phyloP scores from a whole-genome alignment of 1,284 basidiomycete genomes.

The Phellinidium pouzarii region DNA sequence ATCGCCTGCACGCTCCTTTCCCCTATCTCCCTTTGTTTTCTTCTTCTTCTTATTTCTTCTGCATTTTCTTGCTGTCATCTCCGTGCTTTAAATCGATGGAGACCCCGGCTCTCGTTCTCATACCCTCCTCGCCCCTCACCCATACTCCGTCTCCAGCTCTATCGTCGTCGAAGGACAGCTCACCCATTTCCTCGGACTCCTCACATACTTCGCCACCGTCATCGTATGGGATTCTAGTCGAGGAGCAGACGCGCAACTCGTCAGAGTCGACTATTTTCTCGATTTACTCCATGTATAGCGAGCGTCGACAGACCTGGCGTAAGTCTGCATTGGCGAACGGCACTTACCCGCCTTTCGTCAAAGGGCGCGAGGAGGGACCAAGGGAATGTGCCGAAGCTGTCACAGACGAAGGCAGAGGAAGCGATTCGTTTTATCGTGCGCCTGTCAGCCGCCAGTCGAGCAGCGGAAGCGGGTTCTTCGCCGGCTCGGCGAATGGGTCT shows the following conservation, averaged over 20 bases:
- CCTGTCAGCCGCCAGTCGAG: conserved; percentile 15
- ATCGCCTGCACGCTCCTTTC: neutral
- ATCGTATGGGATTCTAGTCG: conserved; percentile 14
- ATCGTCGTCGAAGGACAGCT: conserved; percentile 23
- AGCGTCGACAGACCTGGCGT: conserved; percentile 22
- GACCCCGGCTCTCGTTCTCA: conserved; percentile 36
- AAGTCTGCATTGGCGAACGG: conserved; percentile 16
- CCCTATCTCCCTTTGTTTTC: neutral
- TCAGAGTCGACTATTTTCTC: conserved; percentile 65
- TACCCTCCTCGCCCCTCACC: conserved; percentile 34
- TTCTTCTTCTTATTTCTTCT: neutral
- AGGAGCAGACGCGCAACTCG: conserved; percentile 33
- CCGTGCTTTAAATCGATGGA: conserved; percentile 33
- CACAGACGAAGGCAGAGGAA: conserved; percentile 10
- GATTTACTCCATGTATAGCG: conserved; percentile 76
- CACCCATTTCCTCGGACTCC: conserved; percentile 28
- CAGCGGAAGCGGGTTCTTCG: conserved; percentile 15
- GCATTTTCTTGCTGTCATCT: neutral
- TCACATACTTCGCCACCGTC: conserved; percentile 26
- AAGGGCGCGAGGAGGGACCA: neutral
- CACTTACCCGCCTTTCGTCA: neutral
- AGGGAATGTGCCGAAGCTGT: conserved; percentile 3
- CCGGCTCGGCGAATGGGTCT: conserved; percentile 14
- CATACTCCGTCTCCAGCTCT: conserved; percentile 22
- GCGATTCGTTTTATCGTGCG: conserved; percentile 15